Evolutionary conservation across 2,329 filamentous ascomycete genomes (phyloP), one percentile per base, ranked within the genome.

Genomic region (Cadophora gregata): DNA sequence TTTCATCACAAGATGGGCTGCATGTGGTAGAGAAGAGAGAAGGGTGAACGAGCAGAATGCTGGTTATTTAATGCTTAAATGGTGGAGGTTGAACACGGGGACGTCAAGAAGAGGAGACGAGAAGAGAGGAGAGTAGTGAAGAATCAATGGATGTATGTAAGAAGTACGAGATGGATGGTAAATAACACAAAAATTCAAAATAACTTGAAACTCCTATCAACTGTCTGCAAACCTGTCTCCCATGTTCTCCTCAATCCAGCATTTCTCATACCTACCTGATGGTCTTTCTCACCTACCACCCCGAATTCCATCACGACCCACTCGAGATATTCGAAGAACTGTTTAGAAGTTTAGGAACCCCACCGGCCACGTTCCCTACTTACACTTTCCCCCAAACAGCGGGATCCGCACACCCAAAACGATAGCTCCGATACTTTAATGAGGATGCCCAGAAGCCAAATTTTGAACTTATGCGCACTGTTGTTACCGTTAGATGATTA

Each of bases 51-150:
- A 62, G 59, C 47, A 51, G 47, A 62, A 62, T 51, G 59, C 59
- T 51, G 59, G 59, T 62, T 62, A 62, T 62, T 62, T 62, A 62
- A 62, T 62, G 59, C 59, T 62, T 62, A 62, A 62, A 62, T 36
- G 59, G 59, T 62, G 45, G 38, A 48, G 12, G 58, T 31, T 31
- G 38, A 60, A 48, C 4, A n/a, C 8, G 55, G 21, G 55, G 55
- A 58, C 55, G 31, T 58, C 33, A 58, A 58, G 55, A 25, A 21
- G 48, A 38, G 16, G 9, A 29, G 33, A 14, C 12, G 38, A 42
- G 36, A 21, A 38, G 38, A 27, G 38, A 42, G 36, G 14, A 38
- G 38, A 27, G 24, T 24, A 36, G 9, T 21, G 31, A 58, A 58
- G 33, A 38, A 21, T 4, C 55, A 56, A 21, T 36, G 53, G 53